Conservation (phyloP, 2,329 filamentous ascomycete genomes). For the Amauroascus verrucosus region DNA sequence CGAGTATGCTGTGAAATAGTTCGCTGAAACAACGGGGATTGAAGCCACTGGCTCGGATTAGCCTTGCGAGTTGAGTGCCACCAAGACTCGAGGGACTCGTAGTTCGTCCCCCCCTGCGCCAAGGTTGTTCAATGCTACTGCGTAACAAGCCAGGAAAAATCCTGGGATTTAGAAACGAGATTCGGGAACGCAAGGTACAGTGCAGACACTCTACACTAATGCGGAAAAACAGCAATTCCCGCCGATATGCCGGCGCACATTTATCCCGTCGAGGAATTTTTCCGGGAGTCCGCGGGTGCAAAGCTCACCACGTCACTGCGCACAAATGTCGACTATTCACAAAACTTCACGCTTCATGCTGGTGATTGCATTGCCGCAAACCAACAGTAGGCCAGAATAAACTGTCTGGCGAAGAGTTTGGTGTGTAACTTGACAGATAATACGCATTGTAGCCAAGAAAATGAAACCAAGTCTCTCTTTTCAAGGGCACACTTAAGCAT, state of each 20-base stretch:
- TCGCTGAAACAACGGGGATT: background rate
- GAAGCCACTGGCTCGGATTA: background rate
- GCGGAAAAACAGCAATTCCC: background rate
- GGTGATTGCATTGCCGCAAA: background rate
- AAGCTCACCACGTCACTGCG: background rate
- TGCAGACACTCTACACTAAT: background rate
- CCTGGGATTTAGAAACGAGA: background rate
- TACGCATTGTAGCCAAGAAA: background rate
- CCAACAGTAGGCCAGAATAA: background rate
- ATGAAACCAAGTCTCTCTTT: background rate
- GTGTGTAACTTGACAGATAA: background rate
- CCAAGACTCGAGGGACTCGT: background rate
- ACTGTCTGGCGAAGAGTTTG: background rate
- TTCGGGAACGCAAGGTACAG: conserved; percentile 2
- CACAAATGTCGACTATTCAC: background rate
- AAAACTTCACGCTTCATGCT: background rate
- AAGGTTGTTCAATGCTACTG: conserved; percentile 2
- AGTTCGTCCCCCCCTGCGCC: background rate
- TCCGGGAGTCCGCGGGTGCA: background rate
- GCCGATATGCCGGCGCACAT: background rate
- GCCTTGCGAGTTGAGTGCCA: background rate
- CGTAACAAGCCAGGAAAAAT: background rate
- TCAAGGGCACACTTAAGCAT: background rate
- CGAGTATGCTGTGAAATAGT: conserved; percentile 1
- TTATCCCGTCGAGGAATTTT: background rate